These are phyloP conservation scores for Cyclotella baltica DNA, from an alignment of 108 stramenopile species.

Conservation along the genomic window DNA sequence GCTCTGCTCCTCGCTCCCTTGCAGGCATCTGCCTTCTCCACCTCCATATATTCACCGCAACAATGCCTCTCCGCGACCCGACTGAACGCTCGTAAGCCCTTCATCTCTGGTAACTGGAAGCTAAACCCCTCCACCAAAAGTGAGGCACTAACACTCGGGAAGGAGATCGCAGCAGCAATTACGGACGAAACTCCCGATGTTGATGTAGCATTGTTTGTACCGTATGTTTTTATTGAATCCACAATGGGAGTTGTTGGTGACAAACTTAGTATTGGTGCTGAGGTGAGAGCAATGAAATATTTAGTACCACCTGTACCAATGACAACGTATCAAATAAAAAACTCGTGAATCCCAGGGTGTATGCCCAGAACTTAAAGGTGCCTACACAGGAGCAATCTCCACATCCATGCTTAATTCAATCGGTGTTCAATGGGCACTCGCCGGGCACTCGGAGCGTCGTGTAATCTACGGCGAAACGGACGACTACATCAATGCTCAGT, in stretches of 20 bases:
- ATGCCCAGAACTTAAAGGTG: conserved; percentile 86
- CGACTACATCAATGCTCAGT: conserved; percentile 94
- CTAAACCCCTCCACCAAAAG: conserved; percentile 82
- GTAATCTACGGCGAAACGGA: conserved; percentile 92
- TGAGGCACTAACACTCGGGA: conserved; percentile 74
- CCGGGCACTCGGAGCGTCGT: conserved; percentile 98
- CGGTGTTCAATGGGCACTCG: conserved; percentile 92
- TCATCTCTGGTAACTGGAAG: conserved; percentile 98
- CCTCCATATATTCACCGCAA: conserved; percentile 28
- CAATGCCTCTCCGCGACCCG: conserved; percentile 29
- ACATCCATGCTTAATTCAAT: conserved; percentile 87
- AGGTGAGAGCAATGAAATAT: conserved; percentile 77
- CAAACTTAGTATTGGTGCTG: conserved; percentile 75
- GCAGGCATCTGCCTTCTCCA: conserved; percentile 64
- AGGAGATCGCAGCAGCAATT: conserved; percentile 73
- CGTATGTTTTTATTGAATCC: conserved; percentile 84
- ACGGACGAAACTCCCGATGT: conserved; percentile 66
- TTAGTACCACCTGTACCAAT: no score
- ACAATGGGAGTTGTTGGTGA: conserved; percentile 62
- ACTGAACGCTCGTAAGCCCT: conserved; percentile 65
- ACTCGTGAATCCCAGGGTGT: conserved; percentile 44
- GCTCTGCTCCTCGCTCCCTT: conserved; percentile 58
- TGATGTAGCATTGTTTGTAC: conserved; percentile 86
- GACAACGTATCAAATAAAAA: conserved; percentile 9
- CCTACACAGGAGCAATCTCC: conserved; percentile 97